Conservation (phyloP, 2,329 filamentous ascomycete species). For the Fusarium aywerte region DNA sequence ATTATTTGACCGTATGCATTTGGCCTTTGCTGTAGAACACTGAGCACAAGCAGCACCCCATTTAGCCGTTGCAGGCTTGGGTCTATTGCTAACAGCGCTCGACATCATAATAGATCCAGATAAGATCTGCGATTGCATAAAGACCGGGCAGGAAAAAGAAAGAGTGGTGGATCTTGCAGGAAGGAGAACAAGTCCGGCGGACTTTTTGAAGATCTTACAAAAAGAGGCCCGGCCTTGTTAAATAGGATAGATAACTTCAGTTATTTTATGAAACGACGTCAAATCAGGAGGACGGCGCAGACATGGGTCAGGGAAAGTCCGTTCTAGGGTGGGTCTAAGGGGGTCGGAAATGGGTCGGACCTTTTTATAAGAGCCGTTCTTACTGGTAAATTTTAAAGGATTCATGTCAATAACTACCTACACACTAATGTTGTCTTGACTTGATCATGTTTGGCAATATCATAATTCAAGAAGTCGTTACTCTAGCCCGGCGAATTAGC, state of each 20-base stretch:
- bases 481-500: not conserved
- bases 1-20: slow-evolving; percentile 58
- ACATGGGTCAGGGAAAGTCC: slow-evolving; percentile 21
- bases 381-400: not conserved
- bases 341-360: slow-evolving; percentile 5
- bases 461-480: too few relatives aligned
- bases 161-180: slow-evolving; percentile 4
- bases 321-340: slow-evolving; percentile 19
- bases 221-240: not conserved
- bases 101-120: slow-evolving; percentile 21
- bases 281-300: slow-evolving; percentile 14
- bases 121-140: slow-evolving; percentile 8
- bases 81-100: slow-evolving; percentile 30
- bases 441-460: not conserved
- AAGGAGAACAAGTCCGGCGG: slow-evolving; percentile 42
- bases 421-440: not conserved
- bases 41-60: slow-evolving; percentile 63
- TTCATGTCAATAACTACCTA: not conserved
- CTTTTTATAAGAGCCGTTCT: not conserved
- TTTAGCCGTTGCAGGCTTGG: slow-evolving; percentile 54
- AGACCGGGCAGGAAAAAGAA: slow-evolving; percentile 10
- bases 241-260: not conserved
- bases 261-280: slow-evolving; percentile 19
- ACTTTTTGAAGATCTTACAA: slow-evolving; percentile 31
- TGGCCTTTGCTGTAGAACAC: slow-evolving; percentile 62